Evolutionary conservation across 1,139 yeast genomes (phyloP), one percentile per base, ranked within the genome.

Genomic region (Barnettozyma hawaiiensis): DNA sequence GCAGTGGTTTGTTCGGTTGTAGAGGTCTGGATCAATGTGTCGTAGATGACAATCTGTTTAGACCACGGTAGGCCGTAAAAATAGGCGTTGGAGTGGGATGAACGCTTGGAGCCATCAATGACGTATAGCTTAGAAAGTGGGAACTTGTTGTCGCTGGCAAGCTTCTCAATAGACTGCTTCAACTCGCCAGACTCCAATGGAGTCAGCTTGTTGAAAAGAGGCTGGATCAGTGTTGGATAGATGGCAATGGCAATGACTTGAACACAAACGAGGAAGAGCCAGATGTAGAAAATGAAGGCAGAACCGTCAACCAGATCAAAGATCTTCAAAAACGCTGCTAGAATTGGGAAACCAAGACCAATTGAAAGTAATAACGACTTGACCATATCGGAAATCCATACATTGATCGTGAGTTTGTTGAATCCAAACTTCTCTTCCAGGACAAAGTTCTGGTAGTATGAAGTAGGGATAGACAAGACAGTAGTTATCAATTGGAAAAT

Each of bases 21-120:
- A 26, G 90, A 81, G 45, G 85, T 84, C 48, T 85, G 81, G 52
- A 92, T 81, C 65, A 92, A 75, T 8, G 97, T 92, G 58, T 92
- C 98, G 61, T 73, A 92, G 42, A 92, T 74, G 39, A 92, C 97
- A 65, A 92, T 92, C 63, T 90, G 92, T 66, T 92, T 92, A 45
- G 89, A 81, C 94, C 97, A 90, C 36, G 98, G 98, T 56, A 92
- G 73, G 6, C 98, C 98, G 53, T 85, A 79, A 61, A 92, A 92
- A 64, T 86, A 92, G 35, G 98, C 98, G 60, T 92, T 92, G 7
- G 97, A 90, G 65, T 92, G 98, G 12, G 95, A 79, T 1, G 96
- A 86, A 67, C 97, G 83, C 63, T 84, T 86, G 39, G 97, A 90
- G 12, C 97, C 97, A 62, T 92, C 98, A 60, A 90, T 78, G 40